Percentiles rank a stretch among this genome's conserved stretches.
phyloP scores from a whole-genome alignment of 805 yeast genomes.

The Candida montana region DNA sequence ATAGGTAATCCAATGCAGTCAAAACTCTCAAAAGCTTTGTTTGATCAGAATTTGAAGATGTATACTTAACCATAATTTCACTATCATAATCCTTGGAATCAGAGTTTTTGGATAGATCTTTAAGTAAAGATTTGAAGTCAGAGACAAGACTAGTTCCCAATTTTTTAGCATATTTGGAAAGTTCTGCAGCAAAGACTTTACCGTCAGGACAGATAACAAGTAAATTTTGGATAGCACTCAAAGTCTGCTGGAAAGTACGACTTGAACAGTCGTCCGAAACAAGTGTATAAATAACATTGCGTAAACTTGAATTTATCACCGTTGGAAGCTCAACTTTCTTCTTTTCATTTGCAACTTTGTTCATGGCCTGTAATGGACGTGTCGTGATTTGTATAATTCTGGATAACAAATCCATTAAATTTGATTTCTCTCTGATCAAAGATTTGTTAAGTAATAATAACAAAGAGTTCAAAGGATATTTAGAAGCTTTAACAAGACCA shows the following conservation, averaged over 20 bases:
- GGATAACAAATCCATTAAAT: slow-evolving; percentile 71
- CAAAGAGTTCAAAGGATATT: slow-evolving; percentile 70
- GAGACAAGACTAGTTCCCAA: slow-evolving; percentile 36
- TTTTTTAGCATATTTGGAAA: slow-evolving; percentile 57
- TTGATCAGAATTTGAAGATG: slow-evolving; percentile 79
- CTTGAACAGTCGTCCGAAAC: slow-evolving; percentile 81
- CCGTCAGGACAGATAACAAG: slow-evolving; percentile 57
- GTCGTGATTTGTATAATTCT: slow-evolving; percentile 73
- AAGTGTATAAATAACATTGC: slow-evolving; percentile 58
- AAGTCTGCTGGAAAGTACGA: slow-evolving; percentile 76
- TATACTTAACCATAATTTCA: slow-evolving; percentile 58
- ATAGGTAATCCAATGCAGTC: slow-evolving; percentile 83
- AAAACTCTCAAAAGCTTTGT: slow-evolving; percentile 80
- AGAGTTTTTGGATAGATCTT: slow-evolving; percentile 34
- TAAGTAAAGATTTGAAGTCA: slow-evolving; percentile 30
- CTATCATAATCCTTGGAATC: slow-evolving; percentile 45
- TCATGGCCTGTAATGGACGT: slow-evolving; percentile 56
- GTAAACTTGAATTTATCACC: slow-evolving; percentile 58
- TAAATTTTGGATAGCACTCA: slow-evolving; percentile 75
- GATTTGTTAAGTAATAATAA: slow-evolving; percentile 57
- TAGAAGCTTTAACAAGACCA: slow-evolving; percentile 35
- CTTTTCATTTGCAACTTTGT: slow-evolving; percentile 22
- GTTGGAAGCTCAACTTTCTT: slow-evolving; percentile 46
- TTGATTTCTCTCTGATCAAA: slow-evolving; percentile 65
- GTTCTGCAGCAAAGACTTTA: slow-evolving; percentile 58